phyloP scores from a whole-genome alignment of 768 basidiomycete genomes.

The Lyophyllum semitale region DNA sequence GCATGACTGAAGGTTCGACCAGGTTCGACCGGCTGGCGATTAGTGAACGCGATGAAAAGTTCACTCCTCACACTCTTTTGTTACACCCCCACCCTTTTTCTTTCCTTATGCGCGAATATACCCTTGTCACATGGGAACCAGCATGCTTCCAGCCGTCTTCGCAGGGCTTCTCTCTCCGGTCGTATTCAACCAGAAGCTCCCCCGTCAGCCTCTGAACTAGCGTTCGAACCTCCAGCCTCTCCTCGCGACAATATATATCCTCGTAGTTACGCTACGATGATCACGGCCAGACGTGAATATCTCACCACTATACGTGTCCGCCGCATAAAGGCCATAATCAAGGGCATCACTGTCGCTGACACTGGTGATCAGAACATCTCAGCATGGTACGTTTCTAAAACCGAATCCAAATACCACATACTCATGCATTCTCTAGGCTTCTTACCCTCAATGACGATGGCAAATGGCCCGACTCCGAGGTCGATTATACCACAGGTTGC shows the following conservation, averaged over 20 bases:
- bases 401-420: background rate
- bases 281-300: constrained; percentile 27
- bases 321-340: constrained; percentile 16
- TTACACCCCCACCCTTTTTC: constrained; percentile 18
- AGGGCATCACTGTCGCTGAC: constrained; percentile 4
- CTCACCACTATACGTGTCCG: constrained; percentile 16
- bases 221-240: background rate
- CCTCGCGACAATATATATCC: constrained; percentile 1
- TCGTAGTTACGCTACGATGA: constrained; percentile 29
- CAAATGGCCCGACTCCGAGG: constrained; percentile 42
- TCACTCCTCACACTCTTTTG: constrained; percentile 14
- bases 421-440: constrained; percentile 12
- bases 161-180: background rate
- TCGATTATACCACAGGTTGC: constrained; percentile 57
- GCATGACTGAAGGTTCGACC: background rate
- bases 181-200: background rate
- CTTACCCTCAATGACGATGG: constrained; percentile 26
- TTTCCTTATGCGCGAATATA: background rate
- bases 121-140: constrained; percentile 9
- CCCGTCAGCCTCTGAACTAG: background rate
- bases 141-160: background rate
- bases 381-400: constrained; percentile 11
- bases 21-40: background rate
- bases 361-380: constrained; percentile 12
- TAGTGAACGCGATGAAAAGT: constrained; percentile 11